Base-by-base conservation (phyloP, 768 basidiomycete genomes). In the Mycena haematopus region DNA sequence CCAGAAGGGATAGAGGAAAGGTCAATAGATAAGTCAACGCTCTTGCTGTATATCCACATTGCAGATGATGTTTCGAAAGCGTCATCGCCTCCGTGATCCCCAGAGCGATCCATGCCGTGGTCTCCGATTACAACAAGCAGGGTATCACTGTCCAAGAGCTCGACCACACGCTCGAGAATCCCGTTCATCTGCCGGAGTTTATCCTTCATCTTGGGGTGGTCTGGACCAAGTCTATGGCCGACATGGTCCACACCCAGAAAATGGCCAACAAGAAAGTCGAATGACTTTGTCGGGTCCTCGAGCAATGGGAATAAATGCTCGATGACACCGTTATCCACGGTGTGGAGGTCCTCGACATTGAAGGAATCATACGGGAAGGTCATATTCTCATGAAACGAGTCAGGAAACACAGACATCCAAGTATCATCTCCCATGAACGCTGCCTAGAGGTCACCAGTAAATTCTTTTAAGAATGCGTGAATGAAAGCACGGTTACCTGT, bases 401-500 rank as follows among this genome's bases (percentile, higher is more conserved):
- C 77, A 0, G 96, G 93, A 71, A 95, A 99, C 14, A 96, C 84
- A 1, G 88, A 84, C 75, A 91, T 85, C 97, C 97, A 99, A 0
- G 97, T 99, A 73, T 99, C 95, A 70, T 99, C 96, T 0, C 97
- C 96, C 88, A 93, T 93, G 73, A 98, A 91, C 1, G 91, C 93
- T 54, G 93, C 76, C 84, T 91, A 79, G 22, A 6, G 71, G 71
- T 69, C 76, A n/a, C 44, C 19, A 59, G 58, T 29, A 29, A 19
- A 47, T 31, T 25, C 27, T 31, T 53, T 59, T 7, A 46, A 65
- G 52, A 64, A 55, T n/a, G 25, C 7, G 19, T n/a, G 21, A 27
- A 38, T 14, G 19, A 25, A 22, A 60, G 7, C 10, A 45, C 11
- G 69, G 78, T 70, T 67, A 91, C 92, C 71, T 81, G 87, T 74